phyloP scores from a whole-genome alignment of 2,329 filamentous ascomycete species.

The Ophiostoma ulmi region DNA sequence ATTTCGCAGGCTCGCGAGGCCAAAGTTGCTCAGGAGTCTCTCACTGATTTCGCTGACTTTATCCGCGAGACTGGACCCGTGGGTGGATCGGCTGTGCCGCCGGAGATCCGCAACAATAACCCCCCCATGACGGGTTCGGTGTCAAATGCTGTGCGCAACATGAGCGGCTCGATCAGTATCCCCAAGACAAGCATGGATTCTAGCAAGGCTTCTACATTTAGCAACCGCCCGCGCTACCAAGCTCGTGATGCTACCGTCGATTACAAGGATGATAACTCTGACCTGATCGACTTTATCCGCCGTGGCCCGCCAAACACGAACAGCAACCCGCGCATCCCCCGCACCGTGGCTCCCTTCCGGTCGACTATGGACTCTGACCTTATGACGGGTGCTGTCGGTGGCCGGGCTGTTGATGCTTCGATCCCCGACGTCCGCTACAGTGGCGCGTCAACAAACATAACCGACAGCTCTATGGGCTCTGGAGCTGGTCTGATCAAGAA shows the following conservation, averaged over 20 bases:
- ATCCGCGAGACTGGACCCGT: conserved; percentile 79
- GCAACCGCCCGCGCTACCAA: conserved; percentile 51
- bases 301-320: conserved; percentile 64
- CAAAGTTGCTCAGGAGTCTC: conserved; percentile 63
- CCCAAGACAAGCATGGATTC: conserved; percentile 39
- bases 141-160: conserved; percentile 33
- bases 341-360: conserved; percentile 78
- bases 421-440: conserved; percentile 53
- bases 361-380: conserved; percentile 84
- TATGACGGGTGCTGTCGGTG: conserved; percentile 50
- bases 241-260: conserved; percentile 66
- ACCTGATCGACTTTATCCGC: conserved; percentile 92
- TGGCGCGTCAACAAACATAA: conserved; percentile 52
- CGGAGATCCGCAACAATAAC: not conserved
- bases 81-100: not conserved
- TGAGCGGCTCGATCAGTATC: conserved; percentile 25
- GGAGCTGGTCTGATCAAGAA: conserved; percentile 61
- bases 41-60: conserved; percentile 81
- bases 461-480: conserved; percentile 68
- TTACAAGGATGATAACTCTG: conserved; percentile 64
- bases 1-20: conserved; percentile 61
- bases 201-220: conserved; percentile 36
- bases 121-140: conserved; percentile 24
- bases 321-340: conserved; percentile 66
- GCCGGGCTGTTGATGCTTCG: conserved; percentile 53